These are phyloP conservation scores for Barnettozyma siamensis DNA, from an alignment of 805 yeast genomes.

Conservation along the genomic window DNA sequence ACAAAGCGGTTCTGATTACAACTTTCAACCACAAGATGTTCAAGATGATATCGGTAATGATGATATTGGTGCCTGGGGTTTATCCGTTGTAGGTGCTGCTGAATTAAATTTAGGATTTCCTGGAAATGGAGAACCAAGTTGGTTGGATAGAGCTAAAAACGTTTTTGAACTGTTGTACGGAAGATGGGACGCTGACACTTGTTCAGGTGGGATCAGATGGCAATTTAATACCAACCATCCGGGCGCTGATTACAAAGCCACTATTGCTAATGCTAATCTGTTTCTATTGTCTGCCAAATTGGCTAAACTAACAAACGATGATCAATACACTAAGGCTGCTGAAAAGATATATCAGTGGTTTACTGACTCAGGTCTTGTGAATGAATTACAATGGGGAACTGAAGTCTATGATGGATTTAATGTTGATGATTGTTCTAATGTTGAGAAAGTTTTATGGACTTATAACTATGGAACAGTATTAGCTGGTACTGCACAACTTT, in stretches of 20 bases:
- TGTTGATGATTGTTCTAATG: conserved; percentile 54
- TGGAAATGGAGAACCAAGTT: conserved; percentile 36
- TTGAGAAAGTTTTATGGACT: conserved; percentile 65
- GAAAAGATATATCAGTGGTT: conserved; percentile 57
- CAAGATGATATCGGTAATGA: conserved; percentile 27
- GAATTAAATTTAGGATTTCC: conserved; percentile 52
- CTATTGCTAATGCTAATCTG: conserved; percentile 59
- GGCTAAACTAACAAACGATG: conserved; percentile 51
- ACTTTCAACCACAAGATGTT: conserved; percentile 44
- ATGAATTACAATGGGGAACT: conserved; percentile 26
- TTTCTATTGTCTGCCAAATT: conserved; percentile 60
- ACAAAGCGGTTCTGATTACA: conserved; percentile 39
- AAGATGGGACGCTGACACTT: conserved; percentile 51
- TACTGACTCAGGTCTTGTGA: conserved; percentile 40
- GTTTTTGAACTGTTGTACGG: conserved; percentile 49
- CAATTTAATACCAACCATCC: conserved; percentile 56
- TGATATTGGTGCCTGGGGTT: conserved; percentile 69
- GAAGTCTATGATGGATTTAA: conserved; percentile 71
- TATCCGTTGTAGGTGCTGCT: conserved; percentile 57
- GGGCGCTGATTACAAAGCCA: conserved; percentile 59
- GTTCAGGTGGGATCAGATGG: conserved; percentile 68
- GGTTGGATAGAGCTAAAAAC: conserved; percentile 55
- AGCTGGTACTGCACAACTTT: conserved; percentile 70
- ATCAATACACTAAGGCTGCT: conserved; percentile 45
- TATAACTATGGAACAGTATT: conserved; percentile 74